phyloP scores from a whole-genome alignment of 1,284 basidiomycete genomes.

The Entoloma clypeatum region DNA sequence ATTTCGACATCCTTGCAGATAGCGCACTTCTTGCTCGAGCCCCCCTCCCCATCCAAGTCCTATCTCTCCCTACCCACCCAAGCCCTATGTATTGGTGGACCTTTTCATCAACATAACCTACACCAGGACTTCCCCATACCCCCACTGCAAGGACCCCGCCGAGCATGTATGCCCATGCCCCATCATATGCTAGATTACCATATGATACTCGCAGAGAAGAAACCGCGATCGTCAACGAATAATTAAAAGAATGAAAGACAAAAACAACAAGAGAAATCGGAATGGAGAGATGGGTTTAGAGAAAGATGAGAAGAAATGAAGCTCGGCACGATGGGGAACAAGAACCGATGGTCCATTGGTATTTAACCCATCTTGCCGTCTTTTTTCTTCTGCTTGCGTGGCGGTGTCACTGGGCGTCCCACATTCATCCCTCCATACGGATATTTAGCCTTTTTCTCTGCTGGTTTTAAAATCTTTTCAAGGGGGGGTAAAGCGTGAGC shows the following conservation, averaged over 20 bases:
- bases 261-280: constrained; percentile 17
- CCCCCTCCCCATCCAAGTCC: no score
- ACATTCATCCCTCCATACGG: constrained; percentile 79
- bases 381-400: constrained; percentile 86
- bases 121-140: constrained; percentile 1
- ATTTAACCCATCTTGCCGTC: constrained; percentile 62
- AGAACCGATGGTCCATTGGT: constrained; percentile 23
- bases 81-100: no score
- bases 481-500: background rate
- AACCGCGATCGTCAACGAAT: constrained; percentile 17
- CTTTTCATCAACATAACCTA: constrained; percentile 4
- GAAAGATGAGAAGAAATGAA: constrained; percentile 5
- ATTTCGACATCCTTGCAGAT: no score
- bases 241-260: constrained; percentile 22
- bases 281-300: constrained; percentile 9
- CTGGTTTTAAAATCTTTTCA: constrained; percentile 91
- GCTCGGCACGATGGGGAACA: constrained; percentile 12
- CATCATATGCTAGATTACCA: constrained; percentile 17
- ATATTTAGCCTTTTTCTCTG: constrained; percentile 97
- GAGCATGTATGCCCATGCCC: constrained; percentile 8
- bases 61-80: no score
- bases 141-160: background rate
- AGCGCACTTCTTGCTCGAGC: no score
- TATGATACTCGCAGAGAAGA: constrained; percentile 22
- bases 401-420: constrained; percentile 75